Evolutionary conservation across 176 grass and related monocot species (phyloP).

Genomic region (Zoysia pacifica): DNA sequence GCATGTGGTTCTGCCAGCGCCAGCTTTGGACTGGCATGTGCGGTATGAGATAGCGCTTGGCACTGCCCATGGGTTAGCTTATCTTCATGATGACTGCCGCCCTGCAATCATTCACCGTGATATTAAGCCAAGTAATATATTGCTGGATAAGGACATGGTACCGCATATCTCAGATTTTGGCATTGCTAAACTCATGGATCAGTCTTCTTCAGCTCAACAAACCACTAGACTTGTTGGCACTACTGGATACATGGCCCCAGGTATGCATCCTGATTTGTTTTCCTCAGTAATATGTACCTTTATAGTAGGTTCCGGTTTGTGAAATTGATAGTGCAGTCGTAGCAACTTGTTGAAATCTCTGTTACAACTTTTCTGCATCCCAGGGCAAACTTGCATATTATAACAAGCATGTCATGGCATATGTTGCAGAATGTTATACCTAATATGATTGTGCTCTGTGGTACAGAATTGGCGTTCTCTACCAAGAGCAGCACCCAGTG

Average conservation of each 20-base stretch:
- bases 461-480: conserved; percentile 70
- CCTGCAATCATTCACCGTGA: conserved; percentile 76
- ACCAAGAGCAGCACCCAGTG: conserved; percentile 52
- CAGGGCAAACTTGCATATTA: background rate
- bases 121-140: conserved; percentile 89
- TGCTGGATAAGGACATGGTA: conserved; percentile 71
- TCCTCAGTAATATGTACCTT: background rate
- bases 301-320: background rate
- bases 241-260: background rate
- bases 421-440: too few species aligned
- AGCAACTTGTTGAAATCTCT: background rate
- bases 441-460: background rate
- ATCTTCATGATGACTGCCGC: conserved; percentile 71
- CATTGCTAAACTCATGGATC: conserved; percentile 37
- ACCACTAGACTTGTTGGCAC: background rate
- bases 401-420: too few species aligned
- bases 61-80: conserved; percentile 60
- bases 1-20: too few species aligned
- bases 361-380: background rate
- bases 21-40: too few species aligned
- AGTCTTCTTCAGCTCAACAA: background rate
- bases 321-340: background rate
- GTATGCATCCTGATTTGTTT: background rate
- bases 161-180: conserved; percentile 94
- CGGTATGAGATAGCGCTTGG: too few species aligned